Conservation (phyloP, 805 yeast genomes). For the Starmerella sirachaensis region DNA sequence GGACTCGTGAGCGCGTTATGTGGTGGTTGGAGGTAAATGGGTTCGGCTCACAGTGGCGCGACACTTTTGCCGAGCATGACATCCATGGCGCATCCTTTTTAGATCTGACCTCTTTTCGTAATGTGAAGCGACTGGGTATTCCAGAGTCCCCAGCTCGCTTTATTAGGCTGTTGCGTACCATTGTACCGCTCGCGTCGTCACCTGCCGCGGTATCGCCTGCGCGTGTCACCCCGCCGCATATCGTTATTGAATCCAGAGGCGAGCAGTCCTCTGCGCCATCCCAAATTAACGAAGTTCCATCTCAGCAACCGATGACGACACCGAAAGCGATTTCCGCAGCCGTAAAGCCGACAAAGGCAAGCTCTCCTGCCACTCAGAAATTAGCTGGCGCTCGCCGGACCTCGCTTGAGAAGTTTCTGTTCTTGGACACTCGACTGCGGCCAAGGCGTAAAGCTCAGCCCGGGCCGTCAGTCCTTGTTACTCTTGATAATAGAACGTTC, state of each 20-base stretch:
- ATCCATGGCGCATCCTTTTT: slow-evolving; percentile 54
- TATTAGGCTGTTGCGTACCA: slow-evolving; percentile 41
- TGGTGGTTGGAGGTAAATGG: slow-evolving; percentile 57
- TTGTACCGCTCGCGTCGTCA: slow-evolving; percentile 10
- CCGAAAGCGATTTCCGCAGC: not conserved
- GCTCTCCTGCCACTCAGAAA: not conserved
- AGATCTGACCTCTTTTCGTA: slow-evolving; percentile 55
- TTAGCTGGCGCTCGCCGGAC: slow-evolving; percentile 19
- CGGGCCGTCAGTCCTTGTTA: slow-evolving; percentile 38
- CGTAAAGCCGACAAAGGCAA: not conserved
- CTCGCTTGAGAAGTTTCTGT: slow-evolving; percentile 21
- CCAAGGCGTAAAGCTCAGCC: slow-evolving; percentile 28
- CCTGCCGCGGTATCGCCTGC: slow-evolving; percentile 4
- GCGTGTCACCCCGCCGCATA: slow-evolving; percentile 2
- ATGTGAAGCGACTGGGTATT: slow-evolving; percentile 36
- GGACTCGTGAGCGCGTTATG: slow-evolving; percentile 60
- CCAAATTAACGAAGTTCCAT: not conserved
- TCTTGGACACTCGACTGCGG: slow-evolving; percentile 20
- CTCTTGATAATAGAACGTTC: slow-evolving; percentile 51
- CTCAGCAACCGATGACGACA: not conserved
- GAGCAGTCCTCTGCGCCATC: not conserved
- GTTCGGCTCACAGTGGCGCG: slow-evolving; percentile 67
- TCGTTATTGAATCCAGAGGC: not conserved
- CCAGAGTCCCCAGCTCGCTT: slow-evolving; percentile 44
- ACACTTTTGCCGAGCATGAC: slow-evolving; percentile 44